Evolutionary conservation across 352 stramenopile species (phyloP).

Genomic region (Globisporangium paddicum): DNA sequence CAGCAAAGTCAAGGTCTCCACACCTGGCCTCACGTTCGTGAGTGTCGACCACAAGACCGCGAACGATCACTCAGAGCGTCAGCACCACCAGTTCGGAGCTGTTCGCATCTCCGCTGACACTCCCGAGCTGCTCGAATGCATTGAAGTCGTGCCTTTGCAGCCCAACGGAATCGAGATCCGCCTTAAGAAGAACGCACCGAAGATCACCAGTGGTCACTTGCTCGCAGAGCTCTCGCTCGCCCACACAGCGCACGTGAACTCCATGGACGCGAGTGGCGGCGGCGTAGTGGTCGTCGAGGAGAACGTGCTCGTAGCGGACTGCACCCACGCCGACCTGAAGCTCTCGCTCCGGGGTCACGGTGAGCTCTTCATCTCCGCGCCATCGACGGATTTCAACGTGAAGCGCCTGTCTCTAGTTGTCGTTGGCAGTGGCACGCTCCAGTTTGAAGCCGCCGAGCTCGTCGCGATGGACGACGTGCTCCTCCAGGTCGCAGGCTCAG

Average conservation of each 20-base stretch:
- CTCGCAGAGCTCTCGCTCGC: slow-evolving; percentile 6
- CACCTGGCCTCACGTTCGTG: slow-evolving; percentile 7
- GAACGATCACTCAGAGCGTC: not conserved
- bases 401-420: slow-evolving; percentile 3
- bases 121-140: slow-evolving; percentile 4
- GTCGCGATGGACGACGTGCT: not conserved
- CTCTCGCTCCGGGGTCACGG: not conserved
- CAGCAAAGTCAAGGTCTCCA: slow-evolving; percentile 4
- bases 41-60: not conserved
- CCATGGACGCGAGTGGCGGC: not conserved
- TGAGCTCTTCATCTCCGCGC: not conserved
- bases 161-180: slow-evolving; percentile 10
- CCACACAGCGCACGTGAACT: slow-evolving; percentile 1
- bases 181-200: slow-evolving; percentile 4
- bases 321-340: not conserved
- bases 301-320: slow-evolving; percentile 8
- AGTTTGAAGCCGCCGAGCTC: slow-evolving; percentile 1
- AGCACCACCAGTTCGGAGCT: not conserved
- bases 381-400: not conserved
- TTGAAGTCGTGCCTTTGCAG: slow-evolving; percentile 10
- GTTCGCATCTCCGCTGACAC: slow-evolving; percentile 6
- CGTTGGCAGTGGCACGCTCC: slow-evolving; percentile 2
- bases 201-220: not conserved
- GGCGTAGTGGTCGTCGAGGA: slow-evolving; percentile 9
- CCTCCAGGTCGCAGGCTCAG: slow-evolving; percentile 7